Base-by-base conservation (phyloP, 2,329 filamentous ascomycete genomes). In the Dactylellina drechsleri region DNA sequence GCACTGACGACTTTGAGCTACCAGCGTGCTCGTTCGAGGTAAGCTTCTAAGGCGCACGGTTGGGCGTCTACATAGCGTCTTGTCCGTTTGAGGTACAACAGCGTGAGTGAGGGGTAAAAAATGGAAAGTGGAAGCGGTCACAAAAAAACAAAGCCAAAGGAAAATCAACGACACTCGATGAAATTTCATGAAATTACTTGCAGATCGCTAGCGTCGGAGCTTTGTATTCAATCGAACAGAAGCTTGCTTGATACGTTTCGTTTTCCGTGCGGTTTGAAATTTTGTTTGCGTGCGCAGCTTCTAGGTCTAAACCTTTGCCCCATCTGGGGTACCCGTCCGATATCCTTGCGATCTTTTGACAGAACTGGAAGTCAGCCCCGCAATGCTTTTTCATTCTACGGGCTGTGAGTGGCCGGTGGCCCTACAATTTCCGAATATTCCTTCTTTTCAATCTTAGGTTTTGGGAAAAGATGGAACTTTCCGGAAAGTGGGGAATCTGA, bases 351-450 rank as follows among this genome's bases (percentile, higher is more conserved):
- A 58, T 64, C 57, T 23, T 61, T 75, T 15, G 71, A 68, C 71
- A 67, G 64, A 75, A 68, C 49, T 49, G 71, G 71, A 57, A 75
- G 70, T 75, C 64, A 68, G 62, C 52, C 64, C 71, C 71, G 71
- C 66, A 58, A 26, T 58, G 31, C 52, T 65, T 58, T 58, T 28
- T n/a, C 31, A 36, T n/a, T 28, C n/a, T 57, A 26, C 56, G 43
- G 20, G 41, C n/a, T 52, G 47, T 26, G 36, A 31, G 49, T 5
- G 16, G n/a, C 57, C 15, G 23, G n/a, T 57, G 61, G 54, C 61
- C 68, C 68, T 74, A 68, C 64, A 75, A 75, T 75, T 57, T 75
- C 71, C 71, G 64, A 74, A 40, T 52, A 54, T 28, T 36, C 23
- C 53, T 53, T 36, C 15, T 26, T 65, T 54, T 16, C 50, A 28